Base-by-base conservation (phyloP, 257 asterid species). In the Salvia hispanica region DNA sequence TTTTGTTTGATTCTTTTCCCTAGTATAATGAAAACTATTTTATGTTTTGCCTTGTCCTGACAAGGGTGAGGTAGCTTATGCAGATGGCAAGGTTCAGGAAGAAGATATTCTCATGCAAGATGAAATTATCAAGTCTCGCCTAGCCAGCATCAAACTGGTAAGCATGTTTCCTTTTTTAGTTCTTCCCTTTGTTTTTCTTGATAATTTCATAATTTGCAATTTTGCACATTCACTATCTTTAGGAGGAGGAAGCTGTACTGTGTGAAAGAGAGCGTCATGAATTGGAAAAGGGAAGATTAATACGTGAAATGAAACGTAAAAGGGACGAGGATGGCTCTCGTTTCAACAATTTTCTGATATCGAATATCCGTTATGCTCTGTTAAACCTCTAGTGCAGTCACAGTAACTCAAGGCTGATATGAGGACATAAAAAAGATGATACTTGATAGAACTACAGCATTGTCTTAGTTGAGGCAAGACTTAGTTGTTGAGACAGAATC, bases 201-300 rank as follows among this genome's bases (percentile, higher is more conserved):
- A 2, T 43, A 64, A 14, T 57, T 50, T 78, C 46, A 63, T 42
- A 73, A 71, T 37, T 63, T 76, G 73, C 43, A 60, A n/a, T n/a
- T n/a, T n/a, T n/a, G n/a, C 66, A 33, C 39, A 50, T 34, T 45
- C n/a, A 77, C 59, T 79, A 55, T 64, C 62, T 79, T 47, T 74
- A 94, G 99, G 99, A 91, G 89, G 99, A 94, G 81, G 99, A 94
- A 81, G 37, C 84, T 67, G 78, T 88, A 66, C 64, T 91, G 83
- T 95, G 99, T 59, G 96, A 94, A 75, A 87, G 97, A 83, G 99
- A 94, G 91, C n/a, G n/a, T n/a, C n/a, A n/a, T n/a, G n/a, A n/a
- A n/a, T n/a, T n/a, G n/a, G n/a, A n/a, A n/a, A n/a, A 94, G 76
- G 97, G 96, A 62, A 88, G 88, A 78, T 91, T 94, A 64, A 88